Evolutionary conservation across 2,329 filamentous ascomycete species (phyloP).

Genomic region (Trichophyton simii): DNA sequence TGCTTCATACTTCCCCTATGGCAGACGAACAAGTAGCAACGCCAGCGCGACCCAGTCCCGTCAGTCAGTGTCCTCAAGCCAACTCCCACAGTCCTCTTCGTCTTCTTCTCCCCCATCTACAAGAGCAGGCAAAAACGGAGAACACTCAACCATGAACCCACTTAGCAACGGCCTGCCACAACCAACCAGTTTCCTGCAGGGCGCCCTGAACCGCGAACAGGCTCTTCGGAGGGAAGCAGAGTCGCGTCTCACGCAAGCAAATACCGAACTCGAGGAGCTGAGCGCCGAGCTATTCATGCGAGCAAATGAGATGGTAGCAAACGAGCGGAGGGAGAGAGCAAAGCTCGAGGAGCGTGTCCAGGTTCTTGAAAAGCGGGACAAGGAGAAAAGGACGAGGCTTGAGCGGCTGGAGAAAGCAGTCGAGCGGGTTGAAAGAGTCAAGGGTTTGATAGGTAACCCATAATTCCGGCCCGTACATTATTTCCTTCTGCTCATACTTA

Average conservation of each 20-base stretch:
- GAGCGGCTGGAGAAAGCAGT: conserved; percentile 45
- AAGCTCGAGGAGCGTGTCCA: conserved; percentile 38
- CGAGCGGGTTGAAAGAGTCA: conserved; percentile 45
- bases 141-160: conserved; percentile 8
- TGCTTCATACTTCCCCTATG: conserved; percentile 29
- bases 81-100: conserved; percentile 11
- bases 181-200: conserved; percentile 33
- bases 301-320: conserved; percentile 55
- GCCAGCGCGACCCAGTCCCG: conserved; percentile 16
- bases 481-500: too few relatives aligned
- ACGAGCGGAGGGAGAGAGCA: conserved; percentile 46
- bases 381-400: conserved; percentile 41
- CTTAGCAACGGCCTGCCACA: conserved; percentile 4
- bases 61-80: conserved; percentile 15
- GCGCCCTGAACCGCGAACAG: conserved; percentile 44
- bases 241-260: conserved; percentile 41
- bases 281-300: conserved; percentile 49
- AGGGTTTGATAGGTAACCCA: conserved; percentile 29
- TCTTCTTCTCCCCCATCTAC: conserved; percentile 11
- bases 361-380: conserved; percentile 34
- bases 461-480: not conserved
- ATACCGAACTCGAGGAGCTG: conserved; percentile 49
- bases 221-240: conserved; percentile 46
- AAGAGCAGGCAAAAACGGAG: conserved; percentile 9
- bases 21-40: conserved; percentile 23